These are phyloP conservation scores for Dalbergia oliveri DNA, from an alignment of 306 rosid species.

Conservation along the genomic window DNA sequence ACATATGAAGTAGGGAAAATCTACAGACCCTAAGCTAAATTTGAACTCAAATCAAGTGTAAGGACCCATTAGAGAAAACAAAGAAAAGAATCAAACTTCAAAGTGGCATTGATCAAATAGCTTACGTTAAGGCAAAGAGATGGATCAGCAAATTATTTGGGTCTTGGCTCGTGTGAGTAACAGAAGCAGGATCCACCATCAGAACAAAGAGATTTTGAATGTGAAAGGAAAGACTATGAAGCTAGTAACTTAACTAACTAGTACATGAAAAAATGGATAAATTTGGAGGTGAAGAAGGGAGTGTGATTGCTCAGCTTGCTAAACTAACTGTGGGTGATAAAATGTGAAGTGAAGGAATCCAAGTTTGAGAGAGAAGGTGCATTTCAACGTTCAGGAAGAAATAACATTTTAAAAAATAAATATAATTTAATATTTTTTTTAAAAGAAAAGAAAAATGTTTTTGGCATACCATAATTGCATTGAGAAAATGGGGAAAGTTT, in stretches of 20 bases:
- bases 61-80: conserved; percentile 9
- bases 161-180: neutral
- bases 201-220: neutral
- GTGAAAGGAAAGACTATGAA: neutral
- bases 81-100: conserved; percentile 14
- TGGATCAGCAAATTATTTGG: conserved; percentile 44
- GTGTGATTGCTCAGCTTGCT: conserved; percentile 6
- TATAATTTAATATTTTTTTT: neutral
- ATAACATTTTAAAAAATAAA: neutral
- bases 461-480: neutral
- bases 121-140: conserved; percentile 37
- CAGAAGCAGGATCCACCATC: neutral
- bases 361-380: neutral
- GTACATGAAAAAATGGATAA: neutral
- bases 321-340: neutral
- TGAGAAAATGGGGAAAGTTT: conserved; percentile 37
- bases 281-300: neutral
- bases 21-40: neutral
- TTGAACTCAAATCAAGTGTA: neutral
- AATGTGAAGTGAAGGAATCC: neutral
- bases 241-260: neutral
- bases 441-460: neutral
- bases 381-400: conserved; percentile 28
- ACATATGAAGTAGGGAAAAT: neutral
- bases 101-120: conserved; percentile 22